Conservation (phyloP, 208 protist species). For the Acanthamoeba sp. region DNA sequence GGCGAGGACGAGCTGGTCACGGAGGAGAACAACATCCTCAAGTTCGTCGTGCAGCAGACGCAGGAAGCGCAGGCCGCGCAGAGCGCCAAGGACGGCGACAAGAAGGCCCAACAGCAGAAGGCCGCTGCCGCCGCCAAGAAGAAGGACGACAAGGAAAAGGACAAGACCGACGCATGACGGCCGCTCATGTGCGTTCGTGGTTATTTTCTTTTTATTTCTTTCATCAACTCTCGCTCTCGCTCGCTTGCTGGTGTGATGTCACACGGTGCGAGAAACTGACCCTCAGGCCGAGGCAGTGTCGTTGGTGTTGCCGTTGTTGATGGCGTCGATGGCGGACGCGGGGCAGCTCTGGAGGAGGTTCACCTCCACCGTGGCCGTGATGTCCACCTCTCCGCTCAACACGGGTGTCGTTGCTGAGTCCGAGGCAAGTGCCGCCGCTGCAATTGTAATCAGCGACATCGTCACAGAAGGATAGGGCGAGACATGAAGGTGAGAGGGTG, state of each 20-base stretch:
- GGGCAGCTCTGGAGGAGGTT: constrained; percentile 22
- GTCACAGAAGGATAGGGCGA: neutral
- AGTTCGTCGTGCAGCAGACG: constrained; percentile 74
- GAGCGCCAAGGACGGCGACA: constrained; percentile 35
- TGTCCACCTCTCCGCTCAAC: neutral
- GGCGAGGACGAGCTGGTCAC: constrained; percentile 82
- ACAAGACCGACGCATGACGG: neutral
- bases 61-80: constrained; percentile 10
- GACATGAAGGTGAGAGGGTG: neutral
- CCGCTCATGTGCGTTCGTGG: neutral
- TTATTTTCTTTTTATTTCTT: constrained; percentile 3
- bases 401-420: constrained; percentile 25
- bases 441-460: neutral
- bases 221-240: neutral
- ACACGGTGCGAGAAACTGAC: too few relatives aligned
- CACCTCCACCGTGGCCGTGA: constrained; percentile 30
- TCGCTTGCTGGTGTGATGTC: neutral
- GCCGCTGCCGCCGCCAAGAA: neutral
- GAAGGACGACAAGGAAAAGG: constrained; percentile 44
- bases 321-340: constrained; percentile 40
- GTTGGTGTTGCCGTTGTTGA: constrained; percentile 41
- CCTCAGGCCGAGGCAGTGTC: neutral
- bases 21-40: constrained; percentile 84
- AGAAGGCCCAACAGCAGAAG: constrained; percentile 35
- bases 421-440: neutral